A percentile compares a stretch with the other conserved stretches of the same genome.
These are phyloP conservation scores for Cornus kousa DNA, from an alignment of 148 eudicot genomes.

Conservation along the genomic window DNA sequence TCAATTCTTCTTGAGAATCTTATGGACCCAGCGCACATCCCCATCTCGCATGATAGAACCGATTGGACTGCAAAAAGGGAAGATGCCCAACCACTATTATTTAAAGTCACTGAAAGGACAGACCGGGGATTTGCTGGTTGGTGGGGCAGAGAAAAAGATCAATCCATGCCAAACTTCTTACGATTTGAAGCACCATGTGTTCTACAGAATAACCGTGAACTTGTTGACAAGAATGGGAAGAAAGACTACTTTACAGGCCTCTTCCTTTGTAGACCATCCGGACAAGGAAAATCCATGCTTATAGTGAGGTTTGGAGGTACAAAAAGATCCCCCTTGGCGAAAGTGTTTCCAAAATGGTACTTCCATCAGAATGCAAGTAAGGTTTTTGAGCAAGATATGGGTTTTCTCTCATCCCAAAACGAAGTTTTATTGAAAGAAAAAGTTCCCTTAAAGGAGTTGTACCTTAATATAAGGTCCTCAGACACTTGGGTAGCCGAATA, in stretches of 20 bases:
- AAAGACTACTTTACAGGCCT: constrained; percentile 73
- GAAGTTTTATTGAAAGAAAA: constrained; percentile 73
- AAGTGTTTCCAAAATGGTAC: constrained; percentile 78
- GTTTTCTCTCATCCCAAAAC: constrained; percentile 92
- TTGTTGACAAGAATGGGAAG: constrained; percentile 55
- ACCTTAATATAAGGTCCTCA: constrained; percentile 73
- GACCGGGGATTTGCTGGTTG: constrained; percentile 87
- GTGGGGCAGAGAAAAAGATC: constrained; percentile 76
- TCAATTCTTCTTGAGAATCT: constrained; percentile 96
- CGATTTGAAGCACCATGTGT: constrained; percentile 91
- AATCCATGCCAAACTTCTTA: constrained; percentile 54
- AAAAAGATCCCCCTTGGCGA: constrained; percentile 47
- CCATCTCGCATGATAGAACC: constrained; percentile 92
- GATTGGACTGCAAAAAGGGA: constrained; percentile 92
- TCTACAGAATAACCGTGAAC: constrained; percentile 79
- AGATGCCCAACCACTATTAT: constrained; percentile 77
- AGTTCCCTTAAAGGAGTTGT: constrained; percentile 74
- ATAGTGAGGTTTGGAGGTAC: constrained; percentile 87
- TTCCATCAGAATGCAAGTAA: constrained; percentile 90
- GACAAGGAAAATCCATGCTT: constrained; percentile 94
- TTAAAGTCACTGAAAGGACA: constrained; percentile 72
- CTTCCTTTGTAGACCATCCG: constrained; percentile 83
- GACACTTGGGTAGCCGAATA: constrained; percentile 97
- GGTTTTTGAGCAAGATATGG: constrained; percentile 99
- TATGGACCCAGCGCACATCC: constrained; percentile 96